Evolutionary conservation across 495 filamentous ascomycete genomes (phyloP), one percentile per base, ranked within the genome.

Genomic region (Podospora fimiseda): DNA sequence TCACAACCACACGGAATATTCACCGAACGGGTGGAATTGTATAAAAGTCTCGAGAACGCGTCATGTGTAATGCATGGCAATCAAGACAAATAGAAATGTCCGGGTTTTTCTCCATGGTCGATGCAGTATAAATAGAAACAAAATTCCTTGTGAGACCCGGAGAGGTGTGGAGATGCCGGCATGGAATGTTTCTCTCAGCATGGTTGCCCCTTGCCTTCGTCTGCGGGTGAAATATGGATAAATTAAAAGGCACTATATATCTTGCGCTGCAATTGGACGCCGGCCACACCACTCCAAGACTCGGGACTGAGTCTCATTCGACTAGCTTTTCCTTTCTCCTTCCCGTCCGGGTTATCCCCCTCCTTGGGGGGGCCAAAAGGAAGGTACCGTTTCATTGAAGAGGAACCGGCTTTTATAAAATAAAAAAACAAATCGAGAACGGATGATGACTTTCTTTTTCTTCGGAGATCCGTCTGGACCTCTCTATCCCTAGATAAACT

Each of bases 181-280:
- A 39, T 48, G 37, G 18, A 9, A 18, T 33, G 27, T 11, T 33
- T 11, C 11, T 33, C 11, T 33, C 5, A 11, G 2, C 27, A 33
- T 5, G 6, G 27, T 11, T 5, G 27, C n/a, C 2, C 43, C 20
- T 46, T 46, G 20, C 27, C 27, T n/a, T 43, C 45, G 9, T 48
- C 23, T 39, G 19, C 19, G 46, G 46, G 39, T 43, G n/a, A 38
- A 55, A 55, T 55, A 27, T 55, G 46, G 46, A 55, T 50, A 55
- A 55, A 49, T 49, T n/a, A 43, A 2, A 33, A 8, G 5, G 9
- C 6, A 55, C 36, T 55, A 9, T 50, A 50, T 44, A 49, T 30
- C 9, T 33, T 24, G 43, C 38, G 43, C 45, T 6, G 16, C 24
- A 2, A 55, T 55, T 55, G 44, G 52, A 37, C 37, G 45, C 27